These are phyloP conservation scores for Myxozyma monticola DNA, from an alignment of 805 yeast genomes.

Conservation along the genomic window DNA sequence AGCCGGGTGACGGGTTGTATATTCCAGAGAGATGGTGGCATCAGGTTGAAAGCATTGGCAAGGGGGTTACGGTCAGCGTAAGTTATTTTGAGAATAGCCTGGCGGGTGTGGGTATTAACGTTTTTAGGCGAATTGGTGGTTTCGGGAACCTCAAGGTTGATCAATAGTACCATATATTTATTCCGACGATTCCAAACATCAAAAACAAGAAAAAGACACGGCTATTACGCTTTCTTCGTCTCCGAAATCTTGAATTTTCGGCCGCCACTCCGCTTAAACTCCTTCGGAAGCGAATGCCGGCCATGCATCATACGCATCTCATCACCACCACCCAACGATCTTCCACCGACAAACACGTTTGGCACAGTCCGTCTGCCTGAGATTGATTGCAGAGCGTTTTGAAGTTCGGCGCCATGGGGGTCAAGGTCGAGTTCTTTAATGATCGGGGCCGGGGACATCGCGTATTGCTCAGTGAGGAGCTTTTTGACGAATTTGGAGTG, in stretches of 20 bases:
- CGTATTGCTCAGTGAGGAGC: constrained; percentile 61
- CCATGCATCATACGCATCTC: constrained; percentile 68
- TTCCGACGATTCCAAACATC: background rate
- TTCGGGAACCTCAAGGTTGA: constrained; percentile 7
- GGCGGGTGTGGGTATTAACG: too few relatives aligned
- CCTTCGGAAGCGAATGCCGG: constrained; percentile 48
- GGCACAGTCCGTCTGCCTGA: constrained; percentile 91
- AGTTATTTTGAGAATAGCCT: too few relatives aligned
- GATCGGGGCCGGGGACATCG: constrained; percentile 67
- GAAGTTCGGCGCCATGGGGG: constrained; percentile 71
- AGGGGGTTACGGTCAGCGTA: constrained; percentile 23
- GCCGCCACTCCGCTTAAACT: constrained; percentile 18
- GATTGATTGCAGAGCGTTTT: constrained; percentile 61
- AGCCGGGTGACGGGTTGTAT: constrained; percentile 29
- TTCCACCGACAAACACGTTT: constrained; percentile 72
- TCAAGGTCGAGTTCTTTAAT: constrained; percentile 84
- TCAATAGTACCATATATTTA: too few relatives aligned
- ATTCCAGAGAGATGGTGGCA: constrained; percentile 33
- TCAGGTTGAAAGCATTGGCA: constrained; percentile 19
- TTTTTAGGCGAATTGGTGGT: constrained; percentile 34
- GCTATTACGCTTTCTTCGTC: background rate
- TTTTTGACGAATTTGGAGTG: constrained; percentile 70
- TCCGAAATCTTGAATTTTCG: constrained; percentile 1
- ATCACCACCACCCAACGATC: constrained; percentile 85
- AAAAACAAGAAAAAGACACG: background rate